Evolutionary conservation across 495 filamentous ascomycete genomes (phyloP), one percentile per base, ranked within the genome.

Genomic region (Penicillium robsamsonii): DNA sequence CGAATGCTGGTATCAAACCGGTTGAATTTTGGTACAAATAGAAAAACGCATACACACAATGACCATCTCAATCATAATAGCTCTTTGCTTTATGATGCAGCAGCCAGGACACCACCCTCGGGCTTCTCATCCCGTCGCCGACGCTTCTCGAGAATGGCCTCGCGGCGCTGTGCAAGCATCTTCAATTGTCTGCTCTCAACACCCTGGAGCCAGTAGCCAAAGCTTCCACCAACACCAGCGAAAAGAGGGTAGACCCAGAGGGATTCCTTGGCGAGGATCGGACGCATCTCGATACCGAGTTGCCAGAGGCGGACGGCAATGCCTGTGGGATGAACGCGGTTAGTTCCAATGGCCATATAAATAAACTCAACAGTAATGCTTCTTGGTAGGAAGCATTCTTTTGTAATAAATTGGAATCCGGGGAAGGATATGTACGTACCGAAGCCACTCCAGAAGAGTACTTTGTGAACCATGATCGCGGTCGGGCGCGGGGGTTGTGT

Each of bases 271-370:
- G 83, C 84, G 79, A 96, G 87, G 71, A 96, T 84, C 18, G 94
- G 94, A 54, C 94, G 92, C 93, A 96, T 95, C 77, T 98, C 93
- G 67, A 98, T 91, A 62, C 92, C 95, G 70, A 97, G 87, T 75
- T 96, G 93, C 91, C 90, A 96, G 72, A 91, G 76, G 61, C 93
- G 91, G 69, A 92, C 87, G 66, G 85, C 90, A 68, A 96, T 69
- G 79, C 94, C 94, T 98, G 58, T 50, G 25, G 18, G 43, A 42
- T 25, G 18, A 20, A 50, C 5, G 7, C 11, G 2, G 20, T 62
- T 50, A 62, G 52, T 15, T 31, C 11, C 25, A 24, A 46, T 59
- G 18, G 18, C n/a, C 30, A 41, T 12, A 15, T 18, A 12, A 31
- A 35, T 0, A 18, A 24, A 10, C 29, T 3, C 5, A 41, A 8